Conservation (phyloP, 106 monocot species). For the Acorus gramineus region DNA sequence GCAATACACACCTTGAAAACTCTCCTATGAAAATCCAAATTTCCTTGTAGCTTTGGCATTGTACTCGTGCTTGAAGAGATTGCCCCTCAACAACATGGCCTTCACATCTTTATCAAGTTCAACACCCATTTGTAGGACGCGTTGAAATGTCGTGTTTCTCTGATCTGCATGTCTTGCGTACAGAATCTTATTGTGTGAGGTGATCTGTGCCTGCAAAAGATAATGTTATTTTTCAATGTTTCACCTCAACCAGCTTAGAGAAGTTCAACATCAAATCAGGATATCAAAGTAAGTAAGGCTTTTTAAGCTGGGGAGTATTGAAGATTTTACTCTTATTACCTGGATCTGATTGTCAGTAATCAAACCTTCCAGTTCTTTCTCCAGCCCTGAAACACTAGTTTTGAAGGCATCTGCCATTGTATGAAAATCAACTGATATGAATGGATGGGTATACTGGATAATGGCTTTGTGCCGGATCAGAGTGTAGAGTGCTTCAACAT, state of each 20-base stretch:
- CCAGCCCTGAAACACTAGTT: slow-evolving; percentile 59
- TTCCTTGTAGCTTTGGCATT: slow-evolving; percentile 33
- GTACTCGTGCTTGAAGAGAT: slow-evolving; percentile 71
- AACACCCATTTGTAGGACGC: slow-evolving; percentile 61
- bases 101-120: slow-evolving; percentile 84
- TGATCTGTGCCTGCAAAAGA: slow-evolving; percentile 67
- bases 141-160: slow-evolving; percentile 81
- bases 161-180: slow-evolving; percentile 94
- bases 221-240: too few relatives aligned
- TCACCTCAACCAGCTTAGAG: too few relatives aligned
- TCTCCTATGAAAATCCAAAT: slow-evolving; percentile 12
- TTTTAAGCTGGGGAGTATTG: too few relatives aligned
- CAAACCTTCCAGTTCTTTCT: slow-evolving; percentile 90
- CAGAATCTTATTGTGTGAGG: slow-evolving; percentile 89
- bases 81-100: slow-evolving; percentile 72
- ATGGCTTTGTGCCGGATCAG: slow-evolving; percentile 96
- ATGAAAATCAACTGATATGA: slow-evolving; percentile 85
- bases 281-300: too few relatives aligned
- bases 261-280: too few relatives aligned
- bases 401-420: slow-evolving; percentile 91
- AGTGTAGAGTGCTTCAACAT: slow-evolving; percentile 65
- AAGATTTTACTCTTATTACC: slow-evolving; percentile 10
- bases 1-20: too few relatives aligned
- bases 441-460: slow-evolving; percentile 91
- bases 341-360: slow-evolving; percentile 90